These are phyloP conservation scores for Tuctoria greenei DNA, from an alignment of 176 grass and related monocot species.

Conservation along the genomic window DNA sequence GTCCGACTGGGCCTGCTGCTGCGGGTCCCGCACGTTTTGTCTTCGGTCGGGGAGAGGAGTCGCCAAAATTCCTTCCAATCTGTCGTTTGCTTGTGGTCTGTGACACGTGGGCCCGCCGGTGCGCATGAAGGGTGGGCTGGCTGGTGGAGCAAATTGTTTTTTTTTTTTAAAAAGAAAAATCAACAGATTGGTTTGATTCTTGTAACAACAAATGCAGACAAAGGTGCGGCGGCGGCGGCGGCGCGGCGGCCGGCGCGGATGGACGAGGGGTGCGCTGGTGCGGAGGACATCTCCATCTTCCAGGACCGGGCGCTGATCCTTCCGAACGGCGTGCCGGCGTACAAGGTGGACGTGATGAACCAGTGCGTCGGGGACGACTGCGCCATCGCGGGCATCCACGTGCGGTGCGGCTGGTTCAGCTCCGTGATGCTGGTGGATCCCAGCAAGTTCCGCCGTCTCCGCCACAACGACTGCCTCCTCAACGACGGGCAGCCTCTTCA, in stretches of 20 bases:
- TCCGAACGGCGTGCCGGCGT: constrained; percentile 47
- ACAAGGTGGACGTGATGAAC: constrained; percentile 87
- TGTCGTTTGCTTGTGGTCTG: constrained; percentile 5
- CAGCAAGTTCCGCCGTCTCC: constrained; percentile 66
- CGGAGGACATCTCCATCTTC: constrained; percentile 53
- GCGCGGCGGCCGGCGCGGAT: constrained; percentile 3
- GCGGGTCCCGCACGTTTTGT: constrained; percentile 28
- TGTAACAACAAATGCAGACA: no score
- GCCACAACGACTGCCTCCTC: constrained; percentile 77
- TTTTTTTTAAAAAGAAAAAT: no score
- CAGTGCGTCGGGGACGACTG: constrained; percentile 45
- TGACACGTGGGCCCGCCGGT: constrained; percentile 7
- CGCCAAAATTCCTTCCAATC: constrained; percentile 21
- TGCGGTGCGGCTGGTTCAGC: constrained; percentile 93
- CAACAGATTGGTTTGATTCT: no score
- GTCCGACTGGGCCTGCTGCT: constrained; percentile 32
- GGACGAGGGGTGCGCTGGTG: constrained; percentile 46
- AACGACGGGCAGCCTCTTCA: constrained; percentile 71
- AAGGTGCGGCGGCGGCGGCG: no score
- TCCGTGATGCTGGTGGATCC: constrained; percentile 78
- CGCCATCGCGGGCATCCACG: constrained; percentile 67
- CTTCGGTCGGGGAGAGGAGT: neutral
- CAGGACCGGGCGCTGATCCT: constrained; percentile 28
- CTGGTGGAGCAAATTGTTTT: no score
- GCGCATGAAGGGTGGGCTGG: neutral